Base-by-base conservation (phyloP, 2,329 filamentous ascomycete genomes). In the Grosmannia serpens region DNA sequence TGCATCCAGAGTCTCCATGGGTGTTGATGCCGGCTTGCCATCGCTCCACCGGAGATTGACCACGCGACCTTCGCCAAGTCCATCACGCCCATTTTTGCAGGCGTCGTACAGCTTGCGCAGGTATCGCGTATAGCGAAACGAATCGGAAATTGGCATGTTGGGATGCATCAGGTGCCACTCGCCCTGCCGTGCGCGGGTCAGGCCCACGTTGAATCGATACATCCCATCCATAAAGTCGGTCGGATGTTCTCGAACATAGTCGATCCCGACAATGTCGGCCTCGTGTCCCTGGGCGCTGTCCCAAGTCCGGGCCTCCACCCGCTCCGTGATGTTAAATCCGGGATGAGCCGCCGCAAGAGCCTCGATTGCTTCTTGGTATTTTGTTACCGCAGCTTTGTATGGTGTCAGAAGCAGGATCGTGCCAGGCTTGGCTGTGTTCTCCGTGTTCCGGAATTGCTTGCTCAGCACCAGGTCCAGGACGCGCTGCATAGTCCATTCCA, bases 211-310 rank as follows among this genome's bases (percentile, higher is more conserved):
- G 2, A 79, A 68, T 0, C 75, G 67, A 44, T 75, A 72, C 0
- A 71, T 66, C 20, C 77, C 71, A 26, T 77, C 70, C 64, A 77
- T 72, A 55, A 77, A 77, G 0, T 67, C 69, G 0, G 73, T 71
- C 0, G 65, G 66, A 0, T 64, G 65, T 0, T 72, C 71, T n/a
- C 73, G 67, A 2, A 78, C 75, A 61, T 77, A 69, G 64, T 79
- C 76, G 0, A 79, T 67, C 38, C 77, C 73, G 0, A 78, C 74
- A 6, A 77, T 67, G 47, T 79, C 76, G 0, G 76, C 75, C 59
- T 79, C 74, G 17, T 76, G 74, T 0, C 76, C 76, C 46, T 78
- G 76, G 0, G 74, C 71, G 5, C 70, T 74, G 55, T 77, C 76
- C 1, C 77, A 70, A 0, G 75, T 79, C 22, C 76, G 62, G 0